phyloP scores from a whole-genome alignment of 164 flowering plant genomes.

The Platanus orientalis region DNA sequence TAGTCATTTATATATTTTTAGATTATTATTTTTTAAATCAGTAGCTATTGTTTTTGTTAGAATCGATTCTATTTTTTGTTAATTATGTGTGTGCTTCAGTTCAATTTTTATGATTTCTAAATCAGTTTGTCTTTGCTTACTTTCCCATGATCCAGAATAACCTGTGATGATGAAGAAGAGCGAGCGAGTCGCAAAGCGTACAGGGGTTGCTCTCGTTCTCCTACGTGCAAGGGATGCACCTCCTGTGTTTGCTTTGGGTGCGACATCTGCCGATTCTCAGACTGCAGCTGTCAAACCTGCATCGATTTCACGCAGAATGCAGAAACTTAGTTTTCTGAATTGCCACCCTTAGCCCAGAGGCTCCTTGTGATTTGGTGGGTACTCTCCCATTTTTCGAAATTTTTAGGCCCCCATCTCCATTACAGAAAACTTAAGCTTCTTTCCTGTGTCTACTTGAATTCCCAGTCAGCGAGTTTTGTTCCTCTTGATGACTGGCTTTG shows the following conservation, averaged over 20 bases:
- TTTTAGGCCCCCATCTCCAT: not conserved
- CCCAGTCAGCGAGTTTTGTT: slow-evolving; percentile 10
- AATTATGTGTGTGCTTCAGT: not conserved
- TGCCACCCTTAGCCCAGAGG: not conserved
- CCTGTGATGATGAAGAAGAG: slow-evolving; percentile 75
- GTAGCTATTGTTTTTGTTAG: too few species aligned
- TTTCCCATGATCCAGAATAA: slow-evolving; percentile 32
- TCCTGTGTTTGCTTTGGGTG: slow-evolving; percentile 93
- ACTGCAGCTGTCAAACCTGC: too few species aligned
- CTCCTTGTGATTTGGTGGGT: slow-evolving; percentile 6
- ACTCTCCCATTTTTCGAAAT: slow-evolving; percentile 11
- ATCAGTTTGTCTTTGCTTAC: not conserved
- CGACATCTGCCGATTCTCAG: too few species aligned
- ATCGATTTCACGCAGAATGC: slow-evolving; percentile 61
- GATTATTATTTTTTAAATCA: too few species aligned
- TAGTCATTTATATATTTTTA: too few species aligned
- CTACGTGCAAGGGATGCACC: slow-evolving; percentile 76
- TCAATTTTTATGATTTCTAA: too few species aligned
- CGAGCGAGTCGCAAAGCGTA: slow-evolving; percentile 70
- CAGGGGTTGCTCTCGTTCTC: slow-evolving; percentile 64
- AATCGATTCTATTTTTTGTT: too few species aligned
- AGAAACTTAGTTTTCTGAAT: slow-evolving; percentile 17
- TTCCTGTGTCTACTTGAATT: slow-evolving; percentile 9
- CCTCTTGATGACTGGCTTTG: slow-evolving; percentile 9
- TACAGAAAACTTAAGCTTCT: slow-evolving; percentile 1